These are phyloP conservation scores for Roridomyces roridus DNA, from an alignment of 768 basidiomycete species.

Conservation along the genomic window DNA sequence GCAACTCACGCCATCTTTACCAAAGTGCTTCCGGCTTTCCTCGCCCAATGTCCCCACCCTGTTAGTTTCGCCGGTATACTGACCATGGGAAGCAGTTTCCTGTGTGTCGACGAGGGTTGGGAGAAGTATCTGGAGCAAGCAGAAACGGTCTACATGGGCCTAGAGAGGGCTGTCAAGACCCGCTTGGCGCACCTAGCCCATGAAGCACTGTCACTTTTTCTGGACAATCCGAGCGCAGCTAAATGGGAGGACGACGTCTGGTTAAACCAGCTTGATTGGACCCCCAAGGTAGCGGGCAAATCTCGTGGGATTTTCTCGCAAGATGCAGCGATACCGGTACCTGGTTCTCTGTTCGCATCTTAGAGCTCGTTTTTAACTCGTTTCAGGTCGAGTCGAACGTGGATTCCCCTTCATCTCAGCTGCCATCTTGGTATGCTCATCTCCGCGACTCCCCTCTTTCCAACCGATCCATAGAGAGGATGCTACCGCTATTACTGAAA, in stretches of 20 bases:
- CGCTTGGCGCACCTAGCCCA: constrained; percentile 75
- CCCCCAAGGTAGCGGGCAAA: constrained; percentile 79
- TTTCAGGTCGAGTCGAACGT: background rate
- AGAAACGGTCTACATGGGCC: constrained; percentile 73
- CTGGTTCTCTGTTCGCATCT: background rate
- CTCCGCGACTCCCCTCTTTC: constrained; percentile 51
- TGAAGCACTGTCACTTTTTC: constrained; percentile 52
- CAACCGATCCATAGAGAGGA: constrained; percentile 49
- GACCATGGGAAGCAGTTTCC: constrained; percentile 90
- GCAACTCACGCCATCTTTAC: constrained; percentile 85
- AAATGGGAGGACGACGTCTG: constrained; percentile 79
- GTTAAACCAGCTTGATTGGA: constrained; percentile 94
- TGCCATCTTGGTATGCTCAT: constrained; percentile 65
- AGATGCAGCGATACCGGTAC: constrained; percentile 27
- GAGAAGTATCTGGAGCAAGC: constrained; percentile 80
- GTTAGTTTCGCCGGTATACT: constrained; percentile 91
- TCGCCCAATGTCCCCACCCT: constrained; percentile 86
- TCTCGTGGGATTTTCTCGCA: constrained; percentile 61
- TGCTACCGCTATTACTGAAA: constrained; percentile 72
- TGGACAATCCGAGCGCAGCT: constrained; percentile 38
- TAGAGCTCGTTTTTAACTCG: background rate
- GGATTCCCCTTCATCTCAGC: constrained; percentile 19
- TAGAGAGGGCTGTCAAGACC: constrained; percentile 66
- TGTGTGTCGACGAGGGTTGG: constrained; percentile 93
- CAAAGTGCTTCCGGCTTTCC: constrained; percentile 80